These are phyloP conservation scores for Sporothrix dimorphospora DNA, from an alignment of 2,329 filamentous ascomycete genomes.

Conservation along the genomic window DNA sequence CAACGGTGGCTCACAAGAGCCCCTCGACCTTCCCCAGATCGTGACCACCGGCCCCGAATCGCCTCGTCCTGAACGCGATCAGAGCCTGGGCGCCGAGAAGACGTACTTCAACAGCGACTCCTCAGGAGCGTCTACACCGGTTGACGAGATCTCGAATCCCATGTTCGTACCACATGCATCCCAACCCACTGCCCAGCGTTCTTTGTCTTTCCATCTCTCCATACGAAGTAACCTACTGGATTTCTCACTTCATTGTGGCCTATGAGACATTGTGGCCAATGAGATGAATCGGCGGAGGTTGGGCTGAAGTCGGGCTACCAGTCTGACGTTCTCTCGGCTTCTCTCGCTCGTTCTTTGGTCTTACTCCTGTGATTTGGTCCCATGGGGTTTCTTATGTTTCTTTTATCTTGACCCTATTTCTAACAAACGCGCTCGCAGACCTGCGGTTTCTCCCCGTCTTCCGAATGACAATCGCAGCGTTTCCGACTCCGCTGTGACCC, in stretches of 20 bases:
- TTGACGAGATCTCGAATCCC: constrained; percentile 37
- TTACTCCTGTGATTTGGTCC: background rate
- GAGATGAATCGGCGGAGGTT: background rate
- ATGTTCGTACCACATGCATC: constrained; percentile 38
- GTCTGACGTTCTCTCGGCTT: constrained; percentile 9
- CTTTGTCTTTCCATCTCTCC: background rate
- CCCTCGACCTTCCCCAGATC: constrained; percentile 40
- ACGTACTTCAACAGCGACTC: constrained; percentile 47
- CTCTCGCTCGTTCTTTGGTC: background rate
- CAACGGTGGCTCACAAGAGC: constrained; percentile 30
- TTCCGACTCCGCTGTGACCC: constrained; percentile 48
- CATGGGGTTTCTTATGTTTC: background rate
- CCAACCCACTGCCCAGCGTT: constrained; percentile 10
- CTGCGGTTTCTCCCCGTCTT: constrained; percentile 37
- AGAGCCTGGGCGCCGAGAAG: constrained; percentile 36
- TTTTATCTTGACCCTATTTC: background rate
- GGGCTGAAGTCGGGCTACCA: constrained; percentile 22
- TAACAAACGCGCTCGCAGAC: constrained; percentile 37
- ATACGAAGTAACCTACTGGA: background rate
- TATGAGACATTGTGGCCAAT: constrained; percentile 16
- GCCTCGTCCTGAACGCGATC: constrained; percentile 32
- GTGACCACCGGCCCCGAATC: constrained; percentile 41
- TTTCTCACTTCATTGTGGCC: background rate
- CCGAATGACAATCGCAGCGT: constrained; percentile 57
- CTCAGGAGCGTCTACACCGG: constrained; percentile 41